Percentiles rank a stretch among this genome's conserved stretches.
Conservation (phyloP, 1,284 basidiomycete species). For the Ceratobasidium sp. region DNA sequence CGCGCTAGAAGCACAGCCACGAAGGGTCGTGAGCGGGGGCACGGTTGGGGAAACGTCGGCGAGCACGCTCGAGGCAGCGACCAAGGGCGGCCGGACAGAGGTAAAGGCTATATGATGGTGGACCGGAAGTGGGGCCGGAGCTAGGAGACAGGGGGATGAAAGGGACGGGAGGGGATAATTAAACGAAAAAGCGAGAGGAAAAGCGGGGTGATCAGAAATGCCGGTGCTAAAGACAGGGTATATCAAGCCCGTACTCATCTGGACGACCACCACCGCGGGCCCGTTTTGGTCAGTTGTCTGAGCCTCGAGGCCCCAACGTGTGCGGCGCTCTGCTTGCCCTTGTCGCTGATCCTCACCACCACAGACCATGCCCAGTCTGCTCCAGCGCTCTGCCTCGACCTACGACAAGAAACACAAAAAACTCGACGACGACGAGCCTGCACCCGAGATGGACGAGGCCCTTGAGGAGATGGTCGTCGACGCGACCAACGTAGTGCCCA, state of each 20-base stretch:
- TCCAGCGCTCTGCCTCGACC: slow-evolving; percentile 28
- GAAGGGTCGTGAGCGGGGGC: neutral
- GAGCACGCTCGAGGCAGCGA: neutral
- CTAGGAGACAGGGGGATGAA: neutral
- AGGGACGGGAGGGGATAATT: neutral
- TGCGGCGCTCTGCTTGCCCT: slow-evolving; percentile 2
- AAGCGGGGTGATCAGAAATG: neutral
- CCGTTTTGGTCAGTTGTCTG: neutral
- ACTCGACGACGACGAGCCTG: slow-evolving; percentile 37
- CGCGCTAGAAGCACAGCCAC: slow-evolving; percentile 5
- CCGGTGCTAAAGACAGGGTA: neutral
- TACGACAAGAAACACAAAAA: slow-evolving; percentile 39
- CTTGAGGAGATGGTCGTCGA: slow-evolving; percentile 43
- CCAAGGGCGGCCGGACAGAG: neutral
- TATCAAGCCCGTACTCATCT: neutral
- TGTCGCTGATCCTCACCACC: neutral
- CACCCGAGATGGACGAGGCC: slow-evolving; percentile 1
- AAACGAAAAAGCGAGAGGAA: neutral
- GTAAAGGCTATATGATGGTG: neutral
- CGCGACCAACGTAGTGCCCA: slow-evolving; percentile 8
- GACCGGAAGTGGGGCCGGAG: neutral
- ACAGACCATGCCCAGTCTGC: slow-evolving; percentile 37
- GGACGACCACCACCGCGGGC: neutral
- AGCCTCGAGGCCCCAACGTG: slow-evolving; percentile 20
- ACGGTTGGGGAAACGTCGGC: neutral